These are phyloP conservation scores for Mariannaea sp. DNA, from an alignment of 2,329 filamentous ascomycete species.

Conservation along the genomic window DNA sequence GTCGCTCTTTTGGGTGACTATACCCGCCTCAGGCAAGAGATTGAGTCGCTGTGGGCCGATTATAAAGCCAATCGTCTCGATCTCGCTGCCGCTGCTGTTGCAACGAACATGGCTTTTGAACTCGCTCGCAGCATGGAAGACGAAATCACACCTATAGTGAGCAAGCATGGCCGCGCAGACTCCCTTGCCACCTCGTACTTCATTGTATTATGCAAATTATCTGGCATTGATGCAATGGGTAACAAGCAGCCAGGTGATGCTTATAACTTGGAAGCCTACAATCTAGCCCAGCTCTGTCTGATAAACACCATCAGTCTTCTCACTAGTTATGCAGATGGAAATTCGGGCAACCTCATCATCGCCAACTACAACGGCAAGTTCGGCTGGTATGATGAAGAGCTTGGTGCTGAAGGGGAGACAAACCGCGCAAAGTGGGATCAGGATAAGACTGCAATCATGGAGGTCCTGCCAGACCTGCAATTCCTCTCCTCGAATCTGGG, in stretches of 20 bases:
- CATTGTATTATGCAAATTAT: not conserved
- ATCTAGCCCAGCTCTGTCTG: constrained; percentile 5
- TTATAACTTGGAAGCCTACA: constrained; percentile 23
- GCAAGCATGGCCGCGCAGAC: constrained; percentile 1
- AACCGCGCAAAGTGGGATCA: constrained; percentile 16
- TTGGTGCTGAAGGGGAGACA: not conserved
- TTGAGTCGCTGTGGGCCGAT: constrained; percentile 21
- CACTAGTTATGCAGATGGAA: not conserved
- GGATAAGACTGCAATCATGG: constrained; percentile 21
- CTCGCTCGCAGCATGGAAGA: constrained; percentile 41
- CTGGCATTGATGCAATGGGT: constrained; percentile 8
- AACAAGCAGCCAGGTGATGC: not conserved
- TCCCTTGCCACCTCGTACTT: constrained; percentile 2
- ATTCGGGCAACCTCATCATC: not conserved
- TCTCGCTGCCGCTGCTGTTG: constrained; percentile 26
- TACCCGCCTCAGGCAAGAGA: constrained; percentile 5
- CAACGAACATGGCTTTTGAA: constrained; percentile 31
- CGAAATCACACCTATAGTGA: constrained; percentile 49
- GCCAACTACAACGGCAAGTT: constrained; percentile 26
- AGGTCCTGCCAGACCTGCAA: constrained; percentile 19
- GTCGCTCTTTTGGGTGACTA: constrained; percentile 18
- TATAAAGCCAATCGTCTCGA: constrained; percentile 6
- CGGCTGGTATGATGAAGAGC: constrained; percentile 27
- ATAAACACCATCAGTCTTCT: constrained; percentile 14
- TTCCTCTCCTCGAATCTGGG: constrained; percentile 15